These are phyloP conservation scores for Ceratobasidium papillatum DNA, from an alignment of 1,284 basidiomycete species.

Conservation along the genomic window DNA sequence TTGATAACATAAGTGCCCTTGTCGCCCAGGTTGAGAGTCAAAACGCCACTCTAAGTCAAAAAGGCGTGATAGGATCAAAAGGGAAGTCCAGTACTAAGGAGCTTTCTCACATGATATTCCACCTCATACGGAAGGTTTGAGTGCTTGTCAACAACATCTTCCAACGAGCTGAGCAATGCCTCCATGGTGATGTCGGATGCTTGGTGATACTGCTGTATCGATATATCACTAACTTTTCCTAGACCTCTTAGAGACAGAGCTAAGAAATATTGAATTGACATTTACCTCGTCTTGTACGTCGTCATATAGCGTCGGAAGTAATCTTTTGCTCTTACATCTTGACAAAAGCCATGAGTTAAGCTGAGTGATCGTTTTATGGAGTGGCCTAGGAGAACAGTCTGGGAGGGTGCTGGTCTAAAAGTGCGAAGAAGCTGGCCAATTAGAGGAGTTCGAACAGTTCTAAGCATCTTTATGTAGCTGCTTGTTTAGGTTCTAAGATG, in stretches of 20 bases:
- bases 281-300: slow-evolving; percentile 19
- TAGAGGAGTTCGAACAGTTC: not conserved
- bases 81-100: slow-evolving; percentile 24
- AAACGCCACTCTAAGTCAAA: slow-evolving; percentile 76
- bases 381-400: not conserved
- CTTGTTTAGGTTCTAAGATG: not conserved
- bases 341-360: not conserved
- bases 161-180: slow-evolving; percentile 78
- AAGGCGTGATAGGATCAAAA: slow-evolving; percentile 44
- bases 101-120: slow-evolving; percentile 85
- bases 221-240: slow-evolving; percentile 60
- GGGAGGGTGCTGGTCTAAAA: not conserved
- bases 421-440: not conserved
- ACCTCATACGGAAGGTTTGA: slow-evolving; percentile 73
- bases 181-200: slow-evolving; percentile 88
- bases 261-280: not conserved
- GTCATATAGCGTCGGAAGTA: slow-evolving; percentile 2
- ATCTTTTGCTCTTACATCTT: not conserved
- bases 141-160: slow-evolving; percentile 74
- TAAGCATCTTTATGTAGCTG: not conserved
- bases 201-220: slow-evolving; percentile 75
- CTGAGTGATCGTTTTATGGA: not conserved
- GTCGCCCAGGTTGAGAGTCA: slow-evolving; percentile 84
- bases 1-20: slow-evolving; percentile 99
- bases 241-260: not conserved